Percentiles rank a stretch among this genome's conserved stretches.
Evolutionary conservation across 352 stramenopile genomes (phyloP).

Genomic region (Phytophthora meadii): DNA sequence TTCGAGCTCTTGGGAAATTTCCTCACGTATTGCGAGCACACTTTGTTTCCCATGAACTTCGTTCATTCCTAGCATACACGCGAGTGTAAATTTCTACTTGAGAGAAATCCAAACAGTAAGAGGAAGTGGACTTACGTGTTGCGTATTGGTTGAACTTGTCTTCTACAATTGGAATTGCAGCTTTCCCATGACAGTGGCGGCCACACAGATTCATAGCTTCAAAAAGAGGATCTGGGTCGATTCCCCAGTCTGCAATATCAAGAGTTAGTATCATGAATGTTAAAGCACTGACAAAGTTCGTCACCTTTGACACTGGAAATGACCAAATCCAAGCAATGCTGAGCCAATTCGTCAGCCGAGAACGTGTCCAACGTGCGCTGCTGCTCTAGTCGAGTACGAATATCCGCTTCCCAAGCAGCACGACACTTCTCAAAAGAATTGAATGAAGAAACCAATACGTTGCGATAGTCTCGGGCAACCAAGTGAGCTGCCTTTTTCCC

Average conservation of each 20-base stretch:
- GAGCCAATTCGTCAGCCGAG: slow-evolving; percentile 49
- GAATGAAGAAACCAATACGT: slow-evolving; percentile 39
- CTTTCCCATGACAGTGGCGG: slow-evolving; percentile 53
- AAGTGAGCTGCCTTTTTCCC: slow-evolving; percentile 57
- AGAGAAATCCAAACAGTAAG: background rate
- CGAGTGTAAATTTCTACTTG: background rate
- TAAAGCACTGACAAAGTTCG: background rate
- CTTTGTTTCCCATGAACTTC: slow-evolving; percentile 56
- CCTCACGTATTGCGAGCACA: slow-evolving; percentile 59
- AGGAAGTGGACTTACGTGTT: slow-evolving; percentile 24
- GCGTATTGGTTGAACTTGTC: slow-evolving; percentile 64
- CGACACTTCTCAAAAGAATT: slow-evolving; percentile 58
- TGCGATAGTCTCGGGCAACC: slow-evolving; percentile 56
- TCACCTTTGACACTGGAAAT: slow-evolving; percentile 66
- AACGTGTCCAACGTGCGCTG: slow-evolving; percentile 36
- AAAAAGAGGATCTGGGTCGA: slow-evolving; percentile 72
- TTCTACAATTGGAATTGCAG: slow-evolving; percentile 48
- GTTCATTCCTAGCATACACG: slow-evolving; percentile 50
- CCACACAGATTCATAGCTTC: slow-evolving; percentile 72
- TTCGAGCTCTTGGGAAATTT: slow-evolving; percentile 75
- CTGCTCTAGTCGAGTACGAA: slow-evolving; percentile 36
- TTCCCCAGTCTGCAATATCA: slow-evolving; percentile 58
- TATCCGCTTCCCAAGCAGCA: slow-evolving; percentile 49
- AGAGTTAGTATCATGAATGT: slow-evolving; percentile 1
- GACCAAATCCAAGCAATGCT: slow-evolving; percentile 61